A percentile compares a stretch with the other conserved stretches of the same genome.
phyloP scores from a whole-genome alignment of 164 flowering plant genomes.

The Sedum album region DNA sequence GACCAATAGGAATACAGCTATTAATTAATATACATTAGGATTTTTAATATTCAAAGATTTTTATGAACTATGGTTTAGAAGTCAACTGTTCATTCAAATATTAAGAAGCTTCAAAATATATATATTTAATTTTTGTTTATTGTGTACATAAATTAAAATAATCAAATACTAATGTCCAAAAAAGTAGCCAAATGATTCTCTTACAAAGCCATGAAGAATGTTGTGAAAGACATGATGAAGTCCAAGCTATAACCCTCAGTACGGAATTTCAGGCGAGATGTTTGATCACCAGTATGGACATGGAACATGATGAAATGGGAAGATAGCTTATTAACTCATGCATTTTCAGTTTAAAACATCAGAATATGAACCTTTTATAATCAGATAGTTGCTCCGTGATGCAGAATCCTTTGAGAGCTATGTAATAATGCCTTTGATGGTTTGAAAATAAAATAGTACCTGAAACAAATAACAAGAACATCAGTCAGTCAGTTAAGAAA shows the following conservation, averaged over 20 bases:
- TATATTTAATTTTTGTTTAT: too few species aligned
- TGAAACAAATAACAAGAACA: slow-evolving; percentile 12
- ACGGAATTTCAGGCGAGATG: slow-evolving; percentile 2
- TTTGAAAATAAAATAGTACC: slow-evolving; percentile 41
- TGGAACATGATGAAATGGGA: slow-evolving; percentile 42
- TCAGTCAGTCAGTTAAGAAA: background rate
- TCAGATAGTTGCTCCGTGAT: slow-evolving; percentile 43
- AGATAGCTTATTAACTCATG: slow-evolving; percentile 44
- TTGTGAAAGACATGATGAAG: slow-evolving; percentile 36
- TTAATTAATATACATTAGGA: too few species aligned
- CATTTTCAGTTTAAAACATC: background rate
- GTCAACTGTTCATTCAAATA: too few species aligned
- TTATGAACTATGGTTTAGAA: too few species aligned
- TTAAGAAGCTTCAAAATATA: too few species aligned
- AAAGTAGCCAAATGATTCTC: slow-evolving; percentile 45
- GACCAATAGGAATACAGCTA: too few species aligned
- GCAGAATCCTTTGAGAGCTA: slow-evolving; percentile 34
- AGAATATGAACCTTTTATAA: slow-evolving; percentile 33
- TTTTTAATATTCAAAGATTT: too few species aligned
- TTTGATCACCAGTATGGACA: slow-evolving; percentile 19
- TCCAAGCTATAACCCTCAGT: slow-evolving; percentile 26
- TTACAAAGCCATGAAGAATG: slow-evolving; percentile 42
- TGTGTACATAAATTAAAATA: too few species aligned
- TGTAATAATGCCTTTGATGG: slow-evolving; percentile 43
- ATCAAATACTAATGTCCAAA: background rate